Base-by-base conservation (phyloP, 441 rosid genomes). In the Viola pubescens region DNA sequence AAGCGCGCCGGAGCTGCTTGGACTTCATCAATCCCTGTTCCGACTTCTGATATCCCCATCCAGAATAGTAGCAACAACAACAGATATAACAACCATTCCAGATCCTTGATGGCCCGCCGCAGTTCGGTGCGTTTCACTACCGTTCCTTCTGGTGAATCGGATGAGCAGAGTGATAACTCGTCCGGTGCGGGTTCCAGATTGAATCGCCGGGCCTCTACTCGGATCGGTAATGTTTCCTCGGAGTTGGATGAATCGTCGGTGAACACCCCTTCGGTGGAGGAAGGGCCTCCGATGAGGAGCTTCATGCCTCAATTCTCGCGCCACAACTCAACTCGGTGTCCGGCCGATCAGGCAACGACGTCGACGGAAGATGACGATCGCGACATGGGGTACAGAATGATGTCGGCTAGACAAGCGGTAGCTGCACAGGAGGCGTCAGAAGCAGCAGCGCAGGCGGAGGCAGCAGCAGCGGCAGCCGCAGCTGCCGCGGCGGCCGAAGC, bases 381-480 rank as follows among this genome's bases (percentile, higher is more conserved):
- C 76, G 0, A 26, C 34, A 26, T 26, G 34, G 90, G 81, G 73
- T 95, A 89, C 69, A 77, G 96, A 50, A 66, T 56, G 13, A 37
- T 83, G 76, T 83, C 96, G 0, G 92, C 91, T 6, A 81, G 98
- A 71, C 94, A 91, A 63, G 92, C 91, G 0, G 82, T 76, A 3
- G 87, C 86, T 5, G 89, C 91, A 26, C 87, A 79, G 64, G 86
- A 76, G 75, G 86, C 96, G 0, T 78, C 94, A 0, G 92, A 86
- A 61, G 92, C 82, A 0, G 82, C 51, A 60, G 55, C 50, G 3
- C 44, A 48, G 11, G 65, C 67, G 26, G 66, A 52, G 8, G 56
- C 46, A 13, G 56, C 46, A 16, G 70, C 48, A 4, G 59, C 59
- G 1, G 75, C 58, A 26, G 73, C 59, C 5, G 80, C 69, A 0